These are phyloP conservation scores for Saprolegnia parasitica DNA, from an alignment of 352 stramenopile species.

Conservation along the genomic window DNA sequence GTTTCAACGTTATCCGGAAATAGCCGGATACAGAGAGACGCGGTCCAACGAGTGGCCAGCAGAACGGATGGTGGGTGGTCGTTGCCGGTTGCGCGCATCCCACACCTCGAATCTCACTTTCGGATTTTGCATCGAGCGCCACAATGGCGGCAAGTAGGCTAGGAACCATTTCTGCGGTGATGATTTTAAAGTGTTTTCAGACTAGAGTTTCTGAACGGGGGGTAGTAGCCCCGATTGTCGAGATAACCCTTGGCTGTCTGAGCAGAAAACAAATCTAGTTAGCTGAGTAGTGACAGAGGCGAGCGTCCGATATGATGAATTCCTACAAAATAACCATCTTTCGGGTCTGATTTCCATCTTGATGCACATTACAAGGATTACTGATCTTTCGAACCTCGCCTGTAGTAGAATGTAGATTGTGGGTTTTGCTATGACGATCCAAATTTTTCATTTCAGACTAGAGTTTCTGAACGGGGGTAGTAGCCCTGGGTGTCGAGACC, in stretches of 20 bases:
- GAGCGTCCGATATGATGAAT: constrained; percentile 56
- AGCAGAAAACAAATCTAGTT: constrained; percentile 19
- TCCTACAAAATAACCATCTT: constrained; percentile 84
- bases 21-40: not conserved
- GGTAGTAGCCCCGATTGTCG: constrained; percentile 84
- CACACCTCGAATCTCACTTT: not conserved
- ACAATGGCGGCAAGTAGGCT: not conserved
- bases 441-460: constrained; percentile 28
- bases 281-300: constrained; percentile 10
- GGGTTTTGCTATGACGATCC: constrained; percentile 17
- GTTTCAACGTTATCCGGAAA: not conserved
- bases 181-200: constrained; percentile 78
- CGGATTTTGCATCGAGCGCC: not conserved
- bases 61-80: not conserved
- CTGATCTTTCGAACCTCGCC: constrained; percentile 55
- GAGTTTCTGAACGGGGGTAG: constrained; percentile 31
- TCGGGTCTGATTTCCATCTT: constrained; percentile 86
- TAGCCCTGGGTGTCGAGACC: constrained; percentile 27
- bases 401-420: constrained; percentile 8
- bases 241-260: constrained; percentile 44
- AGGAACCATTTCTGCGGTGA: constrained; percentile 53
- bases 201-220: constrained; percentile 89
- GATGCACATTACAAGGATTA: constrained; percentile 72
- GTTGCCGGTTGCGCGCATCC: not conserved
- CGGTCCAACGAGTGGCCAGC: not conserved